Conservation (phyloP, 2,329 filamentous ascomycete species). For the Sarocladium kiliense region DNA sequence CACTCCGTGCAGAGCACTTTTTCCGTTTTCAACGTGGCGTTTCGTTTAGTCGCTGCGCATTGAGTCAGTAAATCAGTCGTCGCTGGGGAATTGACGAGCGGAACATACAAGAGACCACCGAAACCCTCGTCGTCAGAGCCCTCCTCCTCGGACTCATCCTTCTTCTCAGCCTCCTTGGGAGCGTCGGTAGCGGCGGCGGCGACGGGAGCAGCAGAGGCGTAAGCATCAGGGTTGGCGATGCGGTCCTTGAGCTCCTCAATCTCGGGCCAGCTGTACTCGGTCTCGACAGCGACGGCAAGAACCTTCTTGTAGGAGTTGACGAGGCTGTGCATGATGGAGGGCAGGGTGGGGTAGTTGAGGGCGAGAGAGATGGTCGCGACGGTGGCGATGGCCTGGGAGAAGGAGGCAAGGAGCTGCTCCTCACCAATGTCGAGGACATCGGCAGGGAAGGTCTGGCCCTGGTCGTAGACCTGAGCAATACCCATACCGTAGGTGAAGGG, state of each 20-base stretch:
- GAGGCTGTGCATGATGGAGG: conserved; percentile 92
- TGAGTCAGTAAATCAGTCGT: conserved; percentile 32
- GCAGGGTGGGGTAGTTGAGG: conserved; percentile 90
- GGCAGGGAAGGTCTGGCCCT: conserved; percentile 86
- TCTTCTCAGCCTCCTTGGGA: conserved; percentile 59
- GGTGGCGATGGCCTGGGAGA: conserved; percentile 76
- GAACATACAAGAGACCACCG: conserved; percentile 70
- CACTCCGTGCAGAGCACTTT: conserved; percentile 6
- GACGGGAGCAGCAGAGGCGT: conserved; percentile 75
- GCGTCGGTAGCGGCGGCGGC: conserved; percentile 51
- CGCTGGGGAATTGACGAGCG: neutral
- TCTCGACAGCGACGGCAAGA: conserved; percentile 82
- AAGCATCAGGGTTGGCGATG: conserved; percentile 97
- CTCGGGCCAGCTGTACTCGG: conserved; percentile 89
- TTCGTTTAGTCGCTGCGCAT: conserved; percentile 45
- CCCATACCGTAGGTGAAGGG: conserved; percentile 99
- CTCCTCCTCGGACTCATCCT: conserved; percentile 64
- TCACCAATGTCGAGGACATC: conserved; percentile 90
- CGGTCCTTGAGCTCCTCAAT: conserved; percentile 99
- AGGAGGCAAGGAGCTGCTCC: conserved; percentile 82
- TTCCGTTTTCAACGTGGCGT: neutral
- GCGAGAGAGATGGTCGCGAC: conserved; percentile 90
- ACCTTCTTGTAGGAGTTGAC: conserved; percentile 99
- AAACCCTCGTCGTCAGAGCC: conserved; percentile 58
- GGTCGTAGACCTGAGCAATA: conserved; percentile 93